phyloP scores from a whole-genome alignment of 768 basidiomycete species.

The Suillus discolor region DNA sequence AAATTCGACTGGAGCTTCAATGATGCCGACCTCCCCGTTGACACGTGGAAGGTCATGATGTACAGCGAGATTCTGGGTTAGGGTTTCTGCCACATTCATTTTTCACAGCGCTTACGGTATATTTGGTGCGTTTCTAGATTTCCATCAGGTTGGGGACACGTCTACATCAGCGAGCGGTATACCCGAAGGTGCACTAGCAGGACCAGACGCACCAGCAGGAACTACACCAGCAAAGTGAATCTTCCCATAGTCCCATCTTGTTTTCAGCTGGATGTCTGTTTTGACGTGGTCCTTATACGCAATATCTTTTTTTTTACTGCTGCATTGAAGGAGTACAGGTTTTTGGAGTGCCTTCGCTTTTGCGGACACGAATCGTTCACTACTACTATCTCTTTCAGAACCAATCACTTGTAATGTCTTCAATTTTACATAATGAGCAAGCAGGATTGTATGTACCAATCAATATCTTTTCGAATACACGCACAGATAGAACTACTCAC shows the following conservation, averaged over 20 bases:
- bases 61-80: conserved; percentile 95
- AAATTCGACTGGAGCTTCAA: conserved; percentile 99
- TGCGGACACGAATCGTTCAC: conserved; percentile 1
- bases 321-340: conserved; percentile 6
- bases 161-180: conserved; percentile 36
- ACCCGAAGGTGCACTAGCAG: conserved; percentile 70
- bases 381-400: conserved; percentile 5
- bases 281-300: background rate
- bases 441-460: conserved; percentile 14
- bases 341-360: conserved; percentile 1
- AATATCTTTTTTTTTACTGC: conserved; percentile 8
- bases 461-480: conserved; percentile 16
- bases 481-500: conserved; percentile 1
- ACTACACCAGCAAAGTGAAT: conserved; percentile 14
- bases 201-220: conserved; percentile 46
- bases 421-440: conserved; percentile 1
- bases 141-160: conserved; percentile 76
- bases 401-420: conserved; percentile 1
- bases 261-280: conserved; percentile 2
- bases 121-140: conserved; percentile 49
- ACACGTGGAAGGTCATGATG: conserved; percentile 99
- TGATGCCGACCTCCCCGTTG: conserved; percentile 96
- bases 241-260: background rate
- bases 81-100: conserved; percentile 26
- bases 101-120: background rate